Percentiles rank a stretch among this genome's conserved stretches.
phyloP scores from a whole-genome alignment of 2,329 filamentous ascomycete genomes.

The Aspergillus novoparasiticus region DNA sequence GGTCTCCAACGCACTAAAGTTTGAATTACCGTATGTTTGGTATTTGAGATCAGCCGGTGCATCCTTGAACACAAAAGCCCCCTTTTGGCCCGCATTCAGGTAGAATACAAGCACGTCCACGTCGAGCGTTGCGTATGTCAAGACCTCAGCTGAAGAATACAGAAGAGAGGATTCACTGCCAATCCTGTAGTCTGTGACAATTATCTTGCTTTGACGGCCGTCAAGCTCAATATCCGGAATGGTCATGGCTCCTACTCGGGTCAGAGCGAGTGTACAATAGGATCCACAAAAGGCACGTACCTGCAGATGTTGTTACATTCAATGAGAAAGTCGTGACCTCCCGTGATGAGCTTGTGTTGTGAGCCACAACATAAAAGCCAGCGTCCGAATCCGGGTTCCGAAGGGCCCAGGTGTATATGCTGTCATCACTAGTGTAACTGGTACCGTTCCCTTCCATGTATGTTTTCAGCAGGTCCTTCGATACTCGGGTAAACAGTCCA shows the following conservation, averaged over 20 bases:
- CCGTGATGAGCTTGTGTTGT: conserved; percentile 49
- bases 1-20: conserved; percentile 33
- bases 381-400: conserved; percentile 54
- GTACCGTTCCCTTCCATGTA: conserved; percentile 60
- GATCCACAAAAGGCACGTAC: conserved; percentile 37
- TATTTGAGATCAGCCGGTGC: conserved; percentile 38
- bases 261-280: neutral
- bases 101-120: conserved; percentile 53
- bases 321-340: conserved; percentile 51
- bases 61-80: conserved; percentile 54
- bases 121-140: conserved; percentile 47
- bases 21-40: conserved; percentile 44
- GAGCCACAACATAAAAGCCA: conserved; percentile 55
- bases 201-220: conserved; percentile 57
- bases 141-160: conserved; percentile 55
- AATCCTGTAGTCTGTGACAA: conserved; percentile 56
- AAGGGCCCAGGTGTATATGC: conserved; percentile 56
- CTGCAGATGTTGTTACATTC: conserved; percentile 52
- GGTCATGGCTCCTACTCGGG: conserved; percentile 22
- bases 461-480: conserved; percentile 54
- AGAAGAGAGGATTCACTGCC: conserved; percentile 49
- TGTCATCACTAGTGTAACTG: conserved; percentile 44
- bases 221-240: conserved; percentile 52
- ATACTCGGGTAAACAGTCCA: conserved; percentile 57
- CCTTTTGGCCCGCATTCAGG: conserved; percentile 51